Base-by-base conservation (phyloP, 257 asterid genomes). In the Jacaranda copaia region DNA sequence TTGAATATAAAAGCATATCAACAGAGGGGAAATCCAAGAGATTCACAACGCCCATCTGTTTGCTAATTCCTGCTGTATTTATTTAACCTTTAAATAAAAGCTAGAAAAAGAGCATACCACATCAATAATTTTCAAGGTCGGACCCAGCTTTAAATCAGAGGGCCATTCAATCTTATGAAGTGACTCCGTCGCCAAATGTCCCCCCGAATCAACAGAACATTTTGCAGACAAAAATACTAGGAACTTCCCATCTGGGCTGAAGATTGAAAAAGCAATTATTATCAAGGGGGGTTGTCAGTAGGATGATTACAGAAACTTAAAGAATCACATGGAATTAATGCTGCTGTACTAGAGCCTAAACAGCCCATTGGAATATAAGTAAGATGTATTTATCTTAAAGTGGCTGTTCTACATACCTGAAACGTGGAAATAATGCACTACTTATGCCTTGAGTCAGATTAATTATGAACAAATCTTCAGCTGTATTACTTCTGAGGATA, bases 111-210 rank as follows among this genome's bases (percentile, higher is more conserved):
- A 72, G 69, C 78, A 39, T 85, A 91, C 96, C 94, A 91, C 87
- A 46, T 86, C 92, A 77, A 81, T 84, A 79, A 85, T 67, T 67
- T 81, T 73, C 36, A 69, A 62, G 76, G 83, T 74, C 46, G 79
- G 58, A 5, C 48, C 64, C 0, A 79, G 82, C 77, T 82, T 83
- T 77, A 86, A 87, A 66, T 87, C 80, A 79, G 87, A 70, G 14
- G 90, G 88, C 94, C 96, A 91, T 40, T 86, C 94, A 64, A 89
- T 63, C 81, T 85, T 89, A 80, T 89, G 92, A 72, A 91, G 88
- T 46, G 96, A 87, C 79, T 89, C 84, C 46, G 96, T 91, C 36
- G 94, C 92, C 40, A 78, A 81, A 85, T 91, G 94, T 3, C 76
- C 88, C 25, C 94, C 91, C 43, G 94, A 77, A 68, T 89, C 94